Percentiles rank a stretch among this genome's conserved stretches.
These are phyloP conservation scores for Daldinia decipiens DNA, from an alignment of 495 filamentous ascomycete species.

Conservation along the genomic window DNA sequence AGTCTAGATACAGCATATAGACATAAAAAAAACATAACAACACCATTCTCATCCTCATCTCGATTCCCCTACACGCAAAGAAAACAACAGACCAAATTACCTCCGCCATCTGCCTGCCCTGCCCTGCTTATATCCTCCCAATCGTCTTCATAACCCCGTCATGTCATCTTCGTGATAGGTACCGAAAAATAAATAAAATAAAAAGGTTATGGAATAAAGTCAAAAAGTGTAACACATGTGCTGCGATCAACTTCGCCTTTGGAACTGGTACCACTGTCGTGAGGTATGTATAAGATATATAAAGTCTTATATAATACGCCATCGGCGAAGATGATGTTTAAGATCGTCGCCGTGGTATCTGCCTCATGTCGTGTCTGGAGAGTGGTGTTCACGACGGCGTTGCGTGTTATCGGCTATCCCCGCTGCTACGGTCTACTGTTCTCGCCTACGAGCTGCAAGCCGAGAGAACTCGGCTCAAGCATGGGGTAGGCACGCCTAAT, in stretches of 20 bases:
- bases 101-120: slow-evolving; percentile 19
- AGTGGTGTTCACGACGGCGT: not conserved
- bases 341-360: not conserved
- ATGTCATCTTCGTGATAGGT: slow-evolving; percentile 35
- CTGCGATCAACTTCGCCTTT: not conserved
- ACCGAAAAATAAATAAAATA: slow-evolving; percentile 13
- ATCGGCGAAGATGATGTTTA: not conserved
- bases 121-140: slow-evolving; percentile 25
- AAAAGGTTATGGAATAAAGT: not conserved
- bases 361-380: not conserved
- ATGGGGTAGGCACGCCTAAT: not conserved
- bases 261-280: not conserved
- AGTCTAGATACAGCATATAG: slow-evolving; percentile 36
- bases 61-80: not conserved
- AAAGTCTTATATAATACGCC: not conserved
- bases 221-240: not conserved
- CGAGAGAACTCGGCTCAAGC: not conserved
- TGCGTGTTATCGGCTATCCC: not conserved
- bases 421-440: not conserved
- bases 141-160: slow-evolving; percentile 33
- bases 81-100: slow-evolving; percentile 30
- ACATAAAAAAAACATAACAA: slow-evolving; percentile 3
- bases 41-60: slow-evolving; percentile 4
- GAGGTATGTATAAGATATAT: not conserved
- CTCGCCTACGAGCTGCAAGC: not conserved